Evolutionary conservation across 192 early-diverging fungal genomes (phyloP).

Genomic region (Backusella tuberculispora): DNA sequence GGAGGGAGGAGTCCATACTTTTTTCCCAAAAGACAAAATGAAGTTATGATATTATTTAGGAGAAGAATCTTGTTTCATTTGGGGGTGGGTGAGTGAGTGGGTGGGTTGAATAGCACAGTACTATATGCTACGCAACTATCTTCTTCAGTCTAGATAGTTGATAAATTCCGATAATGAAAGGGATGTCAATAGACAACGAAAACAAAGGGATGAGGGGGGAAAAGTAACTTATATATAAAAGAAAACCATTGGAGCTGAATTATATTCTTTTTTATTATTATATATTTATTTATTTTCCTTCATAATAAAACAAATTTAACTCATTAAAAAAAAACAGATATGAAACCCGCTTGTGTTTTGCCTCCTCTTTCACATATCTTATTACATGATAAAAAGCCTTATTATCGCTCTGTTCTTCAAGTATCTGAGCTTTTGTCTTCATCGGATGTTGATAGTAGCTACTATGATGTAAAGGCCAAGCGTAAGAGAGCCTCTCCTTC

Average conservation of each 20-base stretch:
- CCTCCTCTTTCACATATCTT: conserved; percentile 34
- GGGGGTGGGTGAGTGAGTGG: background rate
- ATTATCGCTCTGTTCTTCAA: background rate
- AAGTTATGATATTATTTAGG: background rate
- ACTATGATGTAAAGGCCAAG: conserved; percentile 34
- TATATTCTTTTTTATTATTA: background rate
- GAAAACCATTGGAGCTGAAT: background rate
- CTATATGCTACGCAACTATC: background rate
- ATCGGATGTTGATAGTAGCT: background rate
- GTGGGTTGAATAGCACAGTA: background rate
- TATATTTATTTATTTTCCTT: background rate
- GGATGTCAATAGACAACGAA: conserved; percentile 12
- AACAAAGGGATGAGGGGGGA: background rate
- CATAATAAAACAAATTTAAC: background rate
- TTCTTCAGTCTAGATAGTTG: background rate
- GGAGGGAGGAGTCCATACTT: background rate
- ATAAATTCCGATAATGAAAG: conserved; percentile 11
- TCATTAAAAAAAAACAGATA: background rate
- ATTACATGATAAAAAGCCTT: background rate
- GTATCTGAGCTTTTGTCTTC: background rate
- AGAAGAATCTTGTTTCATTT: background rate
- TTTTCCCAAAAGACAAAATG: background rate
- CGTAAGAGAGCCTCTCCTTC: conserved; percentile 54
- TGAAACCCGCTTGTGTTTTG: conserved; percentile 26
- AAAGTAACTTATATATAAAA: background rate